A percentile compares a stretch with the other conserved stretches of the same genome.
These are phyloP conservation scores for Linum lewisii DNA, from an alignment of 345 rosid species.

Conservation along the genomic window DNA sequence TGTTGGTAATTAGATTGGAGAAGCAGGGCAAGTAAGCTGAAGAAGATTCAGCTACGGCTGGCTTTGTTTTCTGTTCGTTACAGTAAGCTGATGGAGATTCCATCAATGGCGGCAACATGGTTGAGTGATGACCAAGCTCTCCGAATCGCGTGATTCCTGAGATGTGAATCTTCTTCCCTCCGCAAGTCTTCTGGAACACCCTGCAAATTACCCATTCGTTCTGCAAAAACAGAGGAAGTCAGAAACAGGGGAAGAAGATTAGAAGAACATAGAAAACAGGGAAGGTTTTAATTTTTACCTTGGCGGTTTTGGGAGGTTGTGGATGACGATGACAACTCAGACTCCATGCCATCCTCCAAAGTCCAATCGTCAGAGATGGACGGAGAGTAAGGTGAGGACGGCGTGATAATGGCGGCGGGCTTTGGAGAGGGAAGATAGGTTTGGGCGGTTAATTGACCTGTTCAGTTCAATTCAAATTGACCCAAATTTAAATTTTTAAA, in stretches of 20 bases:
- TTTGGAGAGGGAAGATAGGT: no score
- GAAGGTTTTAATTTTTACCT: background rate
- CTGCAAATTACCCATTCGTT: slow-evolving; percentile 5
- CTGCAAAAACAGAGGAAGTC: background rate
- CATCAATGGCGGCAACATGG: background rate
- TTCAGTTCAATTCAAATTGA: no score
- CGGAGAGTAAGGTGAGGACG: no score
- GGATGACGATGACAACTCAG: no score
- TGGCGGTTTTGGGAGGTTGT: slow-evolving; percentile 3
- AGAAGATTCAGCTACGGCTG: background rate
- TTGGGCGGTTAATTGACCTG: no score
- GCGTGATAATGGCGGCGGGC: no score
- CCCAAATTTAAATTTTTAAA: no score
- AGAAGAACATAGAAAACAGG: background rate
- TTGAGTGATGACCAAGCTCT: background rate
- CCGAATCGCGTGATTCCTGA: background rate
- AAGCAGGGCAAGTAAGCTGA: slow-evolving; percentile 6
- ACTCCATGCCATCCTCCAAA: no score
- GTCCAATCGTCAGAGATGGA: no score
- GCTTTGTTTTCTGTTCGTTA: background rate
- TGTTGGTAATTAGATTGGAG: background rate
- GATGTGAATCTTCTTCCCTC: slow-evolving; percentile 5
- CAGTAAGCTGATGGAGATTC: background rate
- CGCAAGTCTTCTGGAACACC: slow-evolving; percentile 3
- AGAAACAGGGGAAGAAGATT: background rate